Base-by-base conservation (phyloP, 495 filamentous ascomycete species). In the Viridothelium virens region DNA sequence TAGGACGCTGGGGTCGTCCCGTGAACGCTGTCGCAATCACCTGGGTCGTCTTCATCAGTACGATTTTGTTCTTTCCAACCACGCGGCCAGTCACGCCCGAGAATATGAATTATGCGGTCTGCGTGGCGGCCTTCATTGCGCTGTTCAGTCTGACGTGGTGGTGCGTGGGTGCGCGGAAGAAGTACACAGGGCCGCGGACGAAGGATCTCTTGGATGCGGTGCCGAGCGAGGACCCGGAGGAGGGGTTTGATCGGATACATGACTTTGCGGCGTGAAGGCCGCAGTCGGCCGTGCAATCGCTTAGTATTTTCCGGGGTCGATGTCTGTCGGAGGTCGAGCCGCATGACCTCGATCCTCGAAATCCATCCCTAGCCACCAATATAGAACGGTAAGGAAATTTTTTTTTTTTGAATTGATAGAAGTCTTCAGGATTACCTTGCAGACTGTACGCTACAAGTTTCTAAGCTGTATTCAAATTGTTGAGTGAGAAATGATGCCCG, bases 41-140 rank as follows among this genome's bases (percentile, higher is more conserved):
- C 2, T 90, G 87, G 87, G 87, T 89, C 3, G 61, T 79, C 46
- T 87, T 89, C 71, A 89, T 90, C 65, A 87, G 84, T 67, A 79
- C 84, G 3, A 81, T 89, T 36, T 74, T 90, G 56, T 86, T 89
- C 75, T 89, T 87, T 77, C 87, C 87, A 3, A 79, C 85, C 4
- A 71, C 75, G 16, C 78, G 80, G 37, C 87, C 87, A 34, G 77
- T 90, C 9, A 90, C 87, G 2, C 67, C 74, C 1, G 77, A 79
- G 38, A 90, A 89, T 73, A 89, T 90, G 85, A 90, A 90, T 67
- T 90, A 89, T 70, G 87, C 84, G 1, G 79, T 88, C 63, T 85
- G 78, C 64, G 86, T 90, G 11, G 87, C 82, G n/a, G 80, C 71
- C 0, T 83, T 85, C 63, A 87, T 89, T 71, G 86, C 78, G 0